Evolutionary conservation across 1,284 basidiomycete species (phyloP).

Genomic region (Chalciporus sp.): DNA sequence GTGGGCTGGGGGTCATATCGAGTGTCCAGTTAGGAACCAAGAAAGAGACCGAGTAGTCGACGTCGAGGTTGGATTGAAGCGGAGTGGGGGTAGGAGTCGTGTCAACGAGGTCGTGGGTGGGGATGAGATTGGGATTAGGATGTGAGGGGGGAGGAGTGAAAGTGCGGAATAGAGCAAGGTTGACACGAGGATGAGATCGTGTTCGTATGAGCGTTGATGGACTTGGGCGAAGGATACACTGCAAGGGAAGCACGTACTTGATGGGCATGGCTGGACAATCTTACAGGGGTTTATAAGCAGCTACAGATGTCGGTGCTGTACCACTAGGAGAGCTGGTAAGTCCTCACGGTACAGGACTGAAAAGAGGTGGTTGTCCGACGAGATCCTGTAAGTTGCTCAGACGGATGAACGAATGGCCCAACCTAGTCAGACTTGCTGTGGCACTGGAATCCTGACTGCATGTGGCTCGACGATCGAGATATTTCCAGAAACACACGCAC

Average conservation of each 20-base stretch:
- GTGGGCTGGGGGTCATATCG: conserved; percentile 12
- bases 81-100: not conserved
- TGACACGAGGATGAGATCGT: not conserved
- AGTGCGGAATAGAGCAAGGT: not conserved
- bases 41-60: conserved; percentile 10
- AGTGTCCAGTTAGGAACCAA: not conserved
- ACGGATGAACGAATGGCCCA: no score
- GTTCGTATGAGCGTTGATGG: not conserved
- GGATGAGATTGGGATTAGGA: not conserved
- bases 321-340: not conserved
- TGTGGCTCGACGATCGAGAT: not conserved
- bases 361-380: not conserved
- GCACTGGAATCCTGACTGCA: not conserved
- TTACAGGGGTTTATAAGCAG: not conserved
- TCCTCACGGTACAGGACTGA: not conserved
- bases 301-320: not conserved
- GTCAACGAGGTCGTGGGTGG: not conserved
- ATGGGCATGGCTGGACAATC: not conserved
- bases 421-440: not conserved
- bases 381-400: no score
- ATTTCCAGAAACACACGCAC: not conserved
- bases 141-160: not conserved
- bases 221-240: not conserved
- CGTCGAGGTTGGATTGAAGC: no score
- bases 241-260: not conserved